A percentile compares a stretch with the other conserved stretches of the same genome.
Evolutionary conservation across 345 rosid species (phyloP).

Genomic region (Cardamine resedifolia): DNA sequence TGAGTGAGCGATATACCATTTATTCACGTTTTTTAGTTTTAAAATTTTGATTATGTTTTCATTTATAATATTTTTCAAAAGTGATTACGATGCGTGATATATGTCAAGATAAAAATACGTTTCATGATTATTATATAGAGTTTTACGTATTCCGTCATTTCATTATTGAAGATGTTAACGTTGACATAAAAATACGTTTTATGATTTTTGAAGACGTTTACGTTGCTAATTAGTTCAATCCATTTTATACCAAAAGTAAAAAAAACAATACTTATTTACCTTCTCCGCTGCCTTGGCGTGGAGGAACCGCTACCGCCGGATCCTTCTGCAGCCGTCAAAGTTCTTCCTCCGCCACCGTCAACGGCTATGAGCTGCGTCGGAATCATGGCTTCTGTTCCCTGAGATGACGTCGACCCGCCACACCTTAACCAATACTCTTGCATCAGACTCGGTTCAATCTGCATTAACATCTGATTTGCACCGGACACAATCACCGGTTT

Average conservation of each 20-base stretch:
- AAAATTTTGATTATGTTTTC: background rate
- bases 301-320: slow-evolving; percentile 35
- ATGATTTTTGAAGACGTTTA: background rate
- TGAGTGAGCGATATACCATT: background rate
- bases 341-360: slow-evolving; percentile 20
- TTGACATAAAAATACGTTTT: too few species aligned
- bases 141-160: background rate
- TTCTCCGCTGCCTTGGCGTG: slow-evolving; percentile 44
- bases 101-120: background rate
- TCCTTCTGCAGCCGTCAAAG: slow-evolving; percentile 8
- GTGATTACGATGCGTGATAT: background rate
- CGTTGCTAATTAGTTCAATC: background rate
- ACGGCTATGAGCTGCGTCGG: slow-evolving; percentile 19
- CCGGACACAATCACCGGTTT: slow-evolving; percentile 8
- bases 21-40: background rate
- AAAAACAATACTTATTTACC: slow-evolving; percentile 30
- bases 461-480: slow-evolving; percentile 35
- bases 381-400: slow-evolving; percentile 9
- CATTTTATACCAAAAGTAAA: background rate
- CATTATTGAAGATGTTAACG: too few species aligned
- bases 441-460: slow-evolving; percentile 35
- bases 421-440: slow-evolving; percentile 43
- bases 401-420: slow-evolving; percentile 21
- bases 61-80: background rate
- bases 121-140: background rate